Conservation (phyloP, 768 basidiomycete species). For the Kockovaella imperatae region DNA sequence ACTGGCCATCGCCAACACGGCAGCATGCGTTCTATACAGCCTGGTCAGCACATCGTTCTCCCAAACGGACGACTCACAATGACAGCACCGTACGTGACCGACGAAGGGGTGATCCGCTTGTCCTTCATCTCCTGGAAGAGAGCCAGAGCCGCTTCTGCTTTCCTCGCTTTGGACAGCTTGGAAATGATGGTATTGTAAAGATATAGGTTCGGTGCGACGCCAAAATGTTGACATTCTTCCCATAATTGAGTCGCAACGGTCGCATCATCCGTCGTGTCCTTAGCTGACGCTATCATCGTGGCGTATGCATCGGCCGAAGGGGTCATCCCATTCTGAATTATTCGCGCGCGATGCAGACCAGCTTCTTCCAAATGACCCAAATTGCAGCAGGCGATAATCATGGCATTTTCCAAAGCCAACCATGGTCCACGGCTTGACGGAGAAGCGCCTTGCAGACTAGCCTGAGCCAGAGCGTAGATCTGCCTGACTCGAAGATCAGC, state of each 20-base stretch:
- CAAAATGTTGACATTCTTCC: constrained; percentile 62
- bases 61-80: constrained; percentile 56
- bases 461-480: constrained; percentile 70
- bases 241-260: constrained; percentile 77
- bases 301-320: constrained; percentile 89
- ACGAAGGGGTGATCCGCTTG: constrained; percentile 56
- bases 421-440: too few species aligned
- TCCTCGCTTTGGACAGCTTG: constrained; percentile 86
- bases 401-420: constrained; percentile 74
- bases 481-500: neutral
- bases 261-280: constrained; percentile 93
- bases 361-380: constrained; percentile 70
- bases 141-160: constrained; percentile 78
- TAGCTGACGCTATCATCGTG: constrained; percentile 73
- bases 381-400: constrained; percentile 80
- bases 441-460: too few species aligned
- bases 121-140: constrained; percentile 83
- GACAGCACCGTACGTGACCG: constrained; percentile 89
- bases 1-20: constrained; percentile 74
- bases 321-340: constrained; percentile 65
- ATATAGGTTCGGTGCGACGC: constrained; percentile 71
- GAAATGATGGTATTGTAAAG: constrained; percentile 97
- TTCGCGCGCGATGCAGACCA: constrained; percentile 67
- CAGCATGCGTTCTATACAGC: constrained; percentile 60
- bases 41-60: neutral